Conservation (phyloP, 768 basidiomycete species). For the Tulasnella sp. region DNA sequence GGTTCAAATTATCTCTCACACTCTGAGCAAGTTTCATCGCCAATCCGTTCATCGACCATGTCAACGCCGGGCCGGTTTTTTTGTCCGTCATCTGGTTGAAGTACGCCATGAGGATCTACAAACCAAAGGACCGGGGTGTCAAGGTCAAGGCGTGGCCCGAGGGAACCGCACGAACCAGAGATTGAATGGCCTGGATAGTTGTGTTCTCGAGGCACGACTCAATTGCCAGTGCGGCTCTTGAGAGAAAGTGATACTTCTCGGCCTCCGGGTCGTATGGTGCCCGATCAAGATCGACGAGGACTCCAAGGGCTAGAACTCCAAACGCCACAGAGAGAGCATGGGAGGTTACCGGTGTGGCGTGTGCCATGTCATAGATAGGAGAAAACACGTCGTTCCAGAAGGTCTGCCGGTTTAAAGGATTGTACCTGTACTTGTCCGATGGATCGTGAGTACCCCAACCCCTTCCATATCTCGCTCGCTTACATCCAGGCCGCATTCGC, state of each 20-base stretch:
- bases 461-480: background rate
- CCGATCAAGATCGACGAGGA: slow-evolving; percentile 55
- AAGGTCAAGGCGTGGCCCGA: background rate
- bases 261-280: slow-evolving; percentile 41
- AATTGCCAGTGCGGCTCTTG: slow-evolving; percentile 25
- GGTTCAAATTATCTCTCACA: slow-evolving; percentile 16
- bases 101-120: slow-evolving; percentile 27
- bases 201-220: slow-evolving; percentile 28
- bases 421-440: slow-evolving; percentile 22
- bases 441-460: slow-evolving; percentile 9
- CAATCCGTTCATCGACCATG: slow-evolving; percentile 26
- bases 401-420: slow-evolving; percentile 20
- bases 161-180: slow-evolving; percentile 16
- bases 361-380: slow-evolving; percentile 24
- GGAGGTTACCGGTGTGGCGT: slow-evolving; percentile 31
- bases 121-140: background rate
- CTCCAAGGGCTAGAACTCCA: slow-evolving; percentile 61
- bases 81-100: slow-evolving; percentile 29
- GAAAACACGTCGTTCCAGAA: slow-evolving; percentile 26
- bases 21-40: slow-evolving; percentile 27
- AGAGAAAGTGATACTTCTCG: slow-evolving; percentile 26
- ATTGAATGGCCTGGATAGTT: slow-evolving; percentile 25
- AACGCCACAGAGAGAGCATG: slow-evolving; percentile 59
- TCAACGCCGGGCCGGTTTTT: slow-evolving; percentile 25
- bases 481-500: slow-evolving; percentile 29